Conservation (phyloP, 2,329 filamentous ascomycete species). For the Aspergillus alliaceus region DNA sequence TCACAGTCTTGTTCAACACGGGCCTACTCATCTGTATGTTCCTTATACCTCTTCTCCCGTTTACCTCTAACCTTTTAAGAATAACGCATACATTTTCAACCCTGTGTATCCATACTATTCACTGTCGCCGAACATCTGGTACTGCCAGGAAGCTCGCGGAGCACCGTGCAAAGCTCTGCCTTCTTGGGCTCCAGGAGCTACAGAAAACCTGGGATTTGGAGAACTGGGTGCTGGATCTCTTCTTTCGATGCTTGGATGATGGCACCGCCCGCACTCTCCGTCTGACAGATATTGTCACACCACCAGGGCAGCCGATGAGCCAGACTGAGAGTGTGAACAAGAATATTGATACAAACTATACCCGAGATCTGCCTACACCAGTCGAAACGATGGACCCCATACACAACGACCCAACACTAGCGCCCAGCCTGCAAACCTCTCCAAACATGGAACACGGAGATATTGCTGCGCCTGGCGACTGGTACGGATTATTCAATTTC, state of each 20-base stretch:
- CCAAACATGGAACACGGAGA: slow-evolving; percentile 12
- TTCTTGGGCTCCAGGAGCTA: slow-evolving; percentile 49
- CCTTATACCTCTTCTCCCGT: no score
- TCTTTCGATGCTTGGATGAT: slow-evolving; percentile 50
- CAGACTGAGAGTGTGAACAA: not conserved
- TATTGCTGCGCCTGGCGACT: slow-evolving; percentile 19
- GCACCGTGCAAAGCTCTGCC: slow-evolving; percentile 50
- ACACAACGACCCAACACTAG: slow-evolving; percentile 5
- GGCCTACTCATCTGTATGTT: slow-evolving; percentile 45
- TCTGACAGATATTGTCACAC: slow-evolving; percentile 16
- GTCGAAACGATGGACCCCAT: slow-evolving; percentile 1
- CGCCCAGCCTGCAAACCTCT: slow-evolving; percentile 1
- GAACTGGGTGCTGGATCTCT: slow-evolving; percentile 51
- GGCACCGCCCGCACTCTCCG: slow-evolving; percentile 43
- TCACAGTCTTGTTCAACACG: slow-evolving; percentile 44
- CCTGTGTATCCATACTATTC: slow-evolving; percentile 50
- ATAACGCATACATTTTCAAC: slow-evolving; percentile 52
- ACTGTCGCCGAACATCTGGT: slow-evolving; percentile 38
- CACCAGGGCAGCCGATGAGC: not conserved
- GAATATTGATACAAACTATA: not conserved
- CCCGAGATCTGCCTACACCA: not conserved
- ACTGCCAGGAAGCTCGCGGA: slow-evolving; percentile 48
- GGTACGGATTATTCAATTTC: slow-evolving; percentile 32
- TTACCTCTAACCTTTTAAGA: slow-evolving; percentile 14
- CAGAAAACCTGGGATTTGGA: slow-evolving; percentile 53